Conservation (phyloP, 768 basidiomycete genomes). For the Coprinopsis strossmayeri region DNA sequence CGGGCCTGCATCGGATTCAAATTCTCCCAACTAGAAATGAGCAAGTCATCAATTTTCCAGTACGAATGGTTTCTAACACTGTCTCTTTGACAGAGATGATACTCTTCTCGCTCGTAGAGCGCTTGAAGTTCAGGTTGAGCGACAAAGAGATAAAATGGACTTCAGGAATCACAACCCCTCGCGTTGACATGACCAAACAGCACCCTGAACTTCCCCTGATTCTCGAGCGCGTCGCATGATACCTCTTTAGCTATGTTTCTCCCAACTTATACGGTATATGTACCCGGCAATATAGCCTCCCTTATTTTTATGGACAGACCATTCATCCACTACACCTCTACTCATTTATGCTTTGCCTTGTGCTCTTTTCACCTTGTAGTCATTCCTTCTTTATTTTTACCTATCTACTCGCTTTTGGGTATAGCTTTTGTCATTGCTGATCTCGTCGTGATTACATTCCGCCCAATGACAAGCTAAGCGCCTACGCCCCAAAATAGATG, state of each 20-base stretch:
- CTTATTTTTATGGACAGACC: too few relatives aligned
- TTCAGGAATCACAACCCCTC: not conserved
- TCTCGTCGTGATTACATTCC: too few relatives aligned
- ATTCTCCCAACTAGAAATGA: constrained; percentile 24
- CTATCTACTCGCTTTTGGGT: too few relatives aligned
- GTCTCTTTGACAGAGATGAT: constrained; percentile 15
- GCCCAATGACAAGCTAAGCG: too few relatives aligned
- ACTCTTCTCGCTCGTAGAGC: constrained; percentile 14
- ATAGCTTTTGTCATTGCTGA: too few relatives aligned
- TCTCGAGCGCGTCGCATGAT: not conserved
- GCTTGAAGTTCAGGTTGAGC: constrained; percentile 17
- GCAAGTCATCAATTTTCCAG: constrained; percentile 10
- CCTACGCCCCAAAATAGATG: too few relatives aligned
- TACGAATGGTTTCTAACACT: not conserved
- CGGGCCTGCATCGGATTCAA: constrained; percentile 32
- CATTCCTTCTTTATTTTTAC: too few relatives aligned
- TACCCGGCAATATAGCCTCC: too few relatives aligned
- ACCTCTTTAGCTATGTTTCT: not conserved
- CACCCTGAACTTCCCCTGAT: not conserved
- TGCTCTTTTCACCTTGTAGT: too few relatives aligned
- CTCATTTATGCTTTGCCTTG: too few relatives aligned
- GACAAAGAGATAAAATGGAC: constrained; percentile 20
- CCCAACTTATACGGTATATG: too few relatives aligned
- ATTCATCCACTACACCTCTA: too few relatives aligned
- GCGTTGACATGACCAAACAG: not conserved